Evolutionary conservation across 768 basidiomycete genomes (phyloP).

Genomic region (Phanerochaete carnosa): DNA sequence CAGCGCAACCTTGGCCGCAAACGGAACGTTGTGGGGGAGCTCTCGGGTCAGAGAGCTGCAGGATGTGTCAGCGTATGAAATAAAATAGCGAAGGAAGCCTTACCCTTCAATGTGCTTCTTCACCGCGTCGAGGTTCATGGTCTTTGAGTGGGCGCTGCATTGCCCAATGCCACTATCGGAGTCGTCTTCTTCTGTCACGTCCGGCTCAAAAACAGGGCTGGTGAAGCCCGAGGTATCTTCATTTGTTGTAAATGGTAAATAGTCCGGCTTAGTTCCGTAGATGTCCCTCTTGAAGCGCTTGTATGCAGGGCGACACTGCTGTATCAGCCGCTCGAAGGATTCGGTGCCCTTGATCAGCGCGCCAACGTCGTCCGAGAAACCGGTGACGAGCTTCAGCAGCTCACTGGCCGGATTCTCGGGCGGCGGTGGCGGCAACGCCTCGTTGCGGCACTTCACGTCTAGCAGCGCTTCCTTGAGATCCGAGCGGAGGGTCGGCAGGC

Average conservation of each 20-base stretch:
- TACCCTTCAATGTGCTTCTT: conserved; percentile 40
- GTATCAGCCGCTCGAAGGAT: conserved; percentile 45
- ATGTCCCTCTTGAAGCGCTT: conserved; percentile 43
- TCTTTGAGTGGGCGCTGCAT: not conserved
- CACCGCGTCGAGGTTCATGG: conserved; percentile 49
- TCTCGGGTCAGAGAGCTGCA: conserved; percentile 63
- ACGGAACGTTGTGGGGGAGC: conserved; percentile 61
- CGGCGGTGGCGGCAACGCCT: conserved; percentile 41
- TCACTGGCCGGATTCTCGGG: conserved; percentile 53
- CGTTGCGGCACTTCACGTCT: conserved; percentile 27
- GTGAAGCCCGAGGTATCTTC: conserved; percentile 4
- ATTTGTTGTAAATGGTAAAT: conserved; percentile 43
- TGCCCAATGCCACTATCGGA: not conserved
- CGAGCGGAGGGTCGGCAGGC: conserved; percentile 55
- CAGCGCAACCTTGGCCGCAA: conserved; percentile 47
- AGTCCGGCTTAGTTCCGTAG: conserved; percentile 48
- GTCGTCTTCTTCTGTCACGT: not conserved
- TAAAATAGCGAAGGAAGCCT: conserved; percentile 8
- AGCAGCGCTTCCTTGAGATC: conserved; percentile 44
- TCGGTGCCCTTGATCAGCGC: conserved; percentile 48
- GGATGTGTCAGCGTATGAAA: not conserved
- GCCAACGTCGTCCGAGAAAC: conserved; percentile 42
- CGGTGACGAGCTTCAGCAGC: conserved; percentile 41
- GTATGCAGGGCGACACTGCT: conserved; percentile 47
- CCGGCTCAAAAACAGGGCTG: conserved; percentile 46